phyloP scores from a whole-genome alignment of 2,329 filamentous ascomycete species.

The Fusarium pseudonygamai region DNA sequence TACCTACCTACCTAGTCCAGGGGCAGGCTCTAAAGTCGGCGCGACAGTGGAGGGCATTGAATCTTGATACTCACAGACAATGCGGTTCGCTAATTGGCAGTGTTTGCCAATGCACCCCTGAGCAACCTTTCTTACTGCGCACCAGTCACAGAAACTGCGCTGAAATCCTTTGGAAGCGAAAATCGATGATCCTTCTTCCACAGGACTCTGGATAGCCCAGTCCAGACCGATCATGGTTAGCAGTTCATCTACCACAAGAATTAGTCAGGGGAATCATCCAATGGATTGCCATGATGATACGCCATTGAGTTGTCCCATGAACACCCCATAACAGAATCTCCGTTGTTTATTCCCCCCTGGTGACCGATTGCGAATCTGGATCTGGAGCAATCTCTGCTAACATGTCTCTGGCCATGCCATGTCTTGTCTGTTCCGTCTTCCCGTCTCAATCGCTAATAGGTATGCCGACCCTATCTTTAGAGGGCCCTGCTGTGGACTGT shows the following conservation, averaged over 20 bases:
- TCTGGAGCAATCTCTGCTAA: constrained; percentile 2
- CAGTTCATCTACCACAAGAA: constrained; percentile 18
- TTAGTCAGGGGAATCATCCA: constrained; percentile 18
- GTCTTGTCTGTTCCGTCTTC: constrained; percentile 20
- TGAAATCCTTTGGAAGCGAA: not conserved
- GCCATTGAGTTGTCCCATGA: constrained; percentile 6
- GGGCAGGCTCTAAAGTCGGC: constrained; percentile 8
- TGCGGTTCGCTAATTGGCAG: constrained; percentile 27
- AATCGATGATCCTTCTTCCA: not conserved
- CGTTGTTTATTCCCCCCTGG: constrained; percentile 11
- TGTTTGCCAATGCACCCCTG: constrained; percentile 15
- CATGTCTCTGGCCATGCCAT: constrained; percentile 13
- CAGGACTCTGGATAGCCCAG: not conserved
- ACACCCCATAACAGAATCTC: not conserved
- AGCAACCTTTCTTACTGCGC: not conserved
- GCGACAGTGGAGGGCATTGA: constrained; percentile 7
- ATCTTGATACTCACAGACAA: constrained; percentile 6
- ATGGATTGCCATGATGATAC: not conserved
- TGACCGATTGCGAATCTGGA: constrained; percentile 11
- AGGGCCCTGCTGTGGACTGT: not conserved
- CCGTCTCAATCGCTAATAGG: not conserved
- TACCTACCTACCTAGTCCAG: constrained; percentile 5
- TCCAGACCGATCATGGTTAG: constrained; percentile 33
- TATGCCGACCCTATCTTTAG: not conserved
- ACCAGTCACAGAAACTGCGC: constrained; percentile 17